A percentile compares a stretch with the other conserved stretches of the same genome.
Evolutionary conservation across 139 green algal species (phyloP).

Genomic region (Chlamydomonas asymmetrica): DNA sequence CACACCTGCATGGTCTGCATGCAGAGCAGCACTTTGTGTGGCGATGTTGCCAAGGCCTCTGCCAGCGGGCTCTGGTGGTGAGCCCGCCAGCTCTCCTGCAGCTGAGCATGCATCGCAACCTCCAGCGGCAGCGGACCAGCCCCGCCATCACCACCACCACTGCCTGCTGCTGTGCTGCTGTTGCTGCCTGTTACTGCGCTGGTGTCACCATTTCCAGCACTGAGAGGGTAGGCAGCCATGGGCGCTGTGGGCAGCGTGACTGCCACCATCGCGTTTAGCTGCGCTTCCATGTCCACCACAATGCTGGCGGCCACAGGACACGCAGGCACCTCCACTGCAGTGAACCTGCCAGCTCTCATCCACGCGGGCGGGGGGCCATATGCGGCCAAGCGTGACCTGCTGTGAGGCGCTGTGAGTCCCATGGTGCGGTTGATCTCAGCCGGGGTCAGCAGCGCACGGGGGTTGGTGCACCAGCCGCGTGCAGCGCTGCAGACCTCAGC

Average conservation of each 20-base stretch:
- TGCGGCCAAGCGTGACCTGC: too few relatives aligned
- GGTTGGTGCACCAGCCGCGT: constrained; percentile 4
- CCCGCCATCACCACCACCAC: too few relatives aligned
- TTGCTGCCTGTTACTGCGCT: neutral
- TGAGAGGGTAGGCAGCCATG: neutral
- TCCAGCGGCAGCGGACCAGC: constrained; percentile 40
- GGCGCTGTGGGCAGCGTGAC: too few relatives aligned
- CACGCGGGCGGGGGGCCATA: too few relatives aligned
- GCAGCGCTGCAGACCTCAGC: neutral
- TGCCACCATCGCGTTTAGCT: constrained; percentile 19
- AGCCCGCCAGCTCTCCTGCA: constrained; percentile 38
- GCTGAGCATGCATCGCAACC: constrained; percentile 36
- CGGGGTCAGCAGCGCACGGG: constrained; percentile 10
- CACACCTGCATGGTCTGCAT: neutral
- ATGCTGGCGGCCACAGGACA: constrained; percentile 18
- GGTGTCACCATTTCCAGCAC: neutral
- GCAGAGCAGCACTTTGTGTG: neutral
- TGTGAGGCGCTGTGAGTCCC: neutral
- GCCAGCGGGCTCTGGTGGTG: constrained; percentile 21
- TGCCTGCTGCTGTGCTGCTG: too few relatives aligned
- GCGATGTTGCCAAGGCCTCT: too few relatives aligned
- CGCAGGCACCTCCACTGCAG: constrained; percentile 5
- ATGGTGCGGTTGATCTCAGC: constrained; percentile 24
- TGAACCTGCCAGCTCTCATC: constrained; percentile 1
- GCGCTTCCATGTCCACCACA: neutral